Base-by-base conservation (phyloP, 805 yeast genomes). In the Tetrapisispora arboricola region DNA sequence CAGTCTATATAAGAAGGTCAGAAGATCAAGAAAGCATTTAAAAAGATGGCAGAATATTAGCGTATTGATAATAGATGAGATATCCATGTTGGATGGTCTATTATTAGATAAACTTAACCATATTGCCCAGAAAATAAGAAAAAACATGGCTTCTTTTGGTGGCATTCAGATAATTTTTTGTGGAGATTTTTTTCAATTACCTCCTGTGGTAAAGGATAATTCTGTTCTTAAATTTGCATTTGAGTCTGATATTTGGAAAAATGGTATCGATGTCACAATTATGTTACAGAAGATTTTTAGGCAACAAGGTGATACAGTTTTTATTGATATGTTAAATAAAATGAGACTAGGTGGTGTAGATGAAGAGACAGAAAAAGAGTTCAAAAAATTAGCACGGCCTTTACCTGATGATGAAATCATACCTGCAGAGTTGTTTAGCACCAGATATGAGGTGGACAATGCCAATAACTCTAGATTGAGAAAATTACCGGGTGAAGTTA, bases 111-210 rank as follows among this genome's bases (percentile, higher is more conserved):
- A 80, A 50, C 58, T 84, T 39, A 75, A 82, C 49, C 63, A 58
- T 19, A 71, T 84, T 36, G 88, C 83, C 0, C 67, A 72, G 48
- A 61, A 57, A 18, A 42, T 83, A 8, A 61, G 80, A 28, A 62
- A 61, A 36, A 67, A 55, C 42, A 53, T 58, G 9, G 41, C 48
- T 26, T 88, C 94, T 1, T 84, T 84, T 66, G 94, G 94, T 19
- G 92, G 92, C 0, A 77, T 84, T 18, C 94, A 84, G 50, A 52
- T 84, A 15, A 71, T 84, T 25, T 72, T 79, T 13, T 78, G 85
- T 64, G 94, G 94, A 6, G 94, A 84, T 57, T 84, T 84, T 55
- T 83, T 75, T 56, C 94, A 84, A 54, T 60, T 84, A 33, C 94
- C 94, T 0, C 94, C 94, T 0, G 64, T 62, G 2, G 52, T 54